These are phyloP conservation scores for Papiliotrema nemorosa DNA, from an alignment of 1,284 basidiomycete genomes.

Conservation along the genomic window DNA sequence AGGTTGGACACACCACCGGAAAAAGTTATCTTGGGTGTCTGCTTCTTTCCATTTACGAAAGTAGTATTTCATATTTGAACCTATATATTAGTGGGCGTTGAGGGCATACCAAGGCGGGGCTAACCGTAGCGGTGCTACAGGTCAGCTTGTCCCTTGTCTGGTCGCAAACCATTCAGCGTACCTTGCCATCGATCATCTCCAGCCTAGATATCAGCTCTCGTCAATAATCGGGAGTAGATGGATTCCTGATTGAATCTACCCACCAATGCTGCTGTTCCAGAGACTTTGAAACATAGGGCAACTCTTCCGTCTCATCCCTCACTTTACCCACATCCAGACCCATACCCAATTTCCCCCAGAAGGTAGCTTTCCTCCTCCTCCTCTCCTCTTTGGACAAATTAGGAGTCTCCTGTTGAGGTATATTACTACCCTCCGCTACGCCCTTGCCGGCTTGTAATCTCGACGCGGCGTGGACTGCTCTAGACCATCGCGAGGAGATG, in stretches of 20 bases:
- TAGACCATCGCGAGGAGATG: slow-evolving; percentile 27
- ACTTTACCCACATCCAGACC: slow-evolving; percentile 15
- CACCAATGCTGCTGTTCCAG: slow-evolving; percentile 41
- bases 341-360: slow-evolving; percentile 23
- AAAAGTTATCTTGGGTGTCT: slow-evolving; percentile 67
- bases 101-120: background rate
- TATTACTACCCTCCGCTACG: slow-evolving; percentile 10
- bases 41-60: slow-evolving; percentile 61
- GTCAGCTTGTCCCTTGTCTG: background rate
- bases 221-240: too few species aligned
- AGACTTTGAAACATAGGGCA: slow-evolving; percentile 29
- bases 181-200: slow-evolving; percentile 67
- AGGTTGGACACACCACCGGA: slow-evolving; percentile 56
- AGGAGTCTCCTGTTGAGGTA: background rate
- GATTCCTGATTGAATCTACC: slow-evolving; percentile 1
- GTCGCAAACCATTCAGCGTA: slow-evolving; percentile 60
- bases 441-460: slow-evolving; percentile 28
- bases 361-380: slow-evolving; percentile 21
- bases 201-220: slow-evolving; percentile 49
- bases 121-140: slow-evolving; percentile 26
- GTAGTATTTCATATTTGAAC: slow-evolving; percentile 55
- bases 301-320: slow-evolving; percentile 22
- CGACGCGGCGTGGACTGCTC: slow-evolving; percentile 26
- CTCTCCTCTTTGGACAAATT: slow-evolving; percentile 8
- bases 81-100: slow-evolving; percentile 1